Evolutionary conservation across 2,329 filamentous ascomycete species (phyloP).

Genomic region (Podosphaera leucotricha): DNA sequence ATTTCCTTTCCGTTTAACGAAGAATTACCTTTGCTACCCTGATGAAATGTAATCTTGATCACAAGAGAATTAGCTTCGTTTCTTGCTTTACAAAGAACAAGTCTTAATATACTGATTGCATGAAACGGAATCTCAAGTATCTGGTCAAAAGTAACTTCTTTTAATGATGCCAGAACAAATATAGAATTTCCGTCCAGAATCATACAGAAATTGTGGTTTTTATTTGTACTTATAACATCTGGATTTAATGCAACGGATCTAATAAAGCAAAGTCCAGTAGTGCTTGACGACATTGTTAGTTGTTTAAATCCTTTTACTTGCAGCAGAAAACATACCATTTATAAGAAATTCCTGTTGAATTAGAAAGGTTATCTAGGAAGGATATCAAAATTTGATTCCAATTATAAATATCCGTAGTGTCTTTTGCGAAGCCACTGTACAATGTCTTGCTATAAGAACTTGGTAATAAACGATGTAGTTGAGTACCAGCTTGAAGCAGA

Average conservation of each 20-base stretch:
- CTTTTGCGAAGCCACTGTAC: conserved; percentile 9
- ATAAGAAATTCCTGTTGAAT: neutral
- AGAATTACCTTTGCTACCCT: neutral
- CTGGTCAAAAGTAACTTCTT: conserved; percentile 1
- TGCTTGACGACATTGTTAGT: neutral
- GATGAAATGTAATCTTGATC: neutral
- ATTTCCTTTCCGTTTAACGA: neutral
- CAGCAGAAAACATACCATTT: neutral
- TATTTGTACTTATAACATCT: conserved; percentile 1
- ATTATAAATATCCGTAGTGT: conserved; percentile 3
- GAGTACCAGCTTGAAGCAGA: conserved; percentile 4
- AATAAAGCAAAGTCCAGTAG: neutral
- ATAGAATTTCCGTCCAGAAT: conserved; percentile 3
- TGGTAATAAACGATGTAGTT: conserved; percentile 8
- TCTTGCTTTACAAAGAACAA: neutral
- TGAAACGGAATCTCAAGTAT: conserved; percentile 3
- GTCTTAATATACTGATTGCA: neutral
- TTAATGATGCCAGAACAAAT: conserved; percentile 1
- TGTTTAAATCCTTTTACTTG: neutral
- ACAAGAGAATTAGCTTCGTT: neutral
- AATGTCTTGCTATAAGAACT: conserved; percentile 1
- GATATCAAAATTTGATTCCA: conserved; percentile 9
- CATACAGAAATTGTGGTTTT: conserved; percentile 2
- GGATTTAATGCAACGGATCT: conserved; percentile 1
- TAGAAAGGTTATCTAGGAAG: conserved; percentile 7